A percentile compares a stretch with the other conserved stretches of the same genome.
Evolutionary conservation across 2,329 filamentous ascomycete species (phyloP).

Genomic region (Monosporascus ibericus): DNA sequence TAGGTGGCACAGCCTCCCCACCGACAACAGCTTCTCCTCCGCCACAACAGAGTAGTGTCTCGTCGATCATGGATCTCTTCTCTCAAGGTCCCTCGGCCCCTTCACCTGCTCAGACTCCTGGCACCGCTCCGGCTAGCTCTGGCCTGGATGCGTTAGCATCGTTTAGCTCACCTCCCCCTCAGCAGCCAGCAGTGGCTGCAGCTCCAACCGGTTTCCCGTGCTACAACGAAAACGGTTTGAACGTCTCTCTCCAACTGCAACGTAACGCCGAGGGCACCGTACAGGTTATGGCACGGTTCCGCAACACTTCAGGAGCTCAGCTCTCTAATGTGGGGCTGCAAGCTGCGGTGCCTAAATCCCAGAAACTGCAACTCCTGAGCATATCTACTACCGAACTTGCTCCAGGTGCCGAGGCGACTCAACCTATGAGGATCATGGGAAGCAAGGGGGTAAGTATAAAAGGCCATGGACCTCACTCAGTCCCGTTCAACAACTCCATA

Average conservation of each 20-base stretch:
- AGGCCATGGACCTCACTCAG: neutral
- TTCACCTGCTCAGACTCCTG: slow-evolving; percentile 27
- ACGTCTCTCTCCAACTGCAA: slow-evolving; percentile 76
- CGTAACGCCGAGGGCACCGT: slow-evolving; percentile 73
- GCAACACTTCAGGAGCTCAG: slow-evolving; percentile 60
- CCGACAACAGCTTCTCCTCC: slow-evolving; percentile 40
- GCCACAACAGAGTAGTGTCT: slow-evolving; percentile 50
- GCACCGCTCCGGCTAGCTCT: slow-evolving; percentile 40
- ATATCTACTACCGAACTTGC: slow-evolving; percentile 77
- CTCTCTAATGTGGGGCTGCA: slow-evolving; percentile 78
- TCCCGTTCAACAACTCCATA: neutral
- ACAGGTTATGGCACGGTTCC: slow-evolving; percentile 79
- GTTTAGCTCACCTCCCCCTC: slow-evolving; percentile 43
- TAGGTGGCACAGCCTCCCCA: slow-evolving; percentile 63
- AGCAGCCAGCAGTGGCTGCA: slow-evolving; percentile 34
- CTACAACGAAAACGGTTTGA: slow-evolving; percentile 81
- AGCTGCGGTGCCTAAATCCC: slow-evolving; percentile 91
- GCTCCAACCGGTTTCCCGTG: slow-evolving; percentile 57
- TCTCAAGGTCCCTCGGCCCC: slow-evolving; percentile 37
- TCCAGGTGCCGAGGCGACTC: slow-evolving; percentile 76
- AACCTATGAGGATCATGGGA: slow-evolving; percentile 81
- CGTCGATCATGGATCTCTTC: slow-evolving; percentile 90
- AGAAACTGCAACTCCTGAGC: slow-evolving; percentile 85
- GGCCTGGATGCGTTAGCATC: slow-evolving; percentile 46
- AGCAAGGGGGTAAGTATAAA: slow-evolving; percentile 77